These are phyloP conservation scores for Pseudogymnoascus sp. DNA, from an alignment of 2,329 filamentous ascomycete genomes.

Conservation along the genomic window DNA sequence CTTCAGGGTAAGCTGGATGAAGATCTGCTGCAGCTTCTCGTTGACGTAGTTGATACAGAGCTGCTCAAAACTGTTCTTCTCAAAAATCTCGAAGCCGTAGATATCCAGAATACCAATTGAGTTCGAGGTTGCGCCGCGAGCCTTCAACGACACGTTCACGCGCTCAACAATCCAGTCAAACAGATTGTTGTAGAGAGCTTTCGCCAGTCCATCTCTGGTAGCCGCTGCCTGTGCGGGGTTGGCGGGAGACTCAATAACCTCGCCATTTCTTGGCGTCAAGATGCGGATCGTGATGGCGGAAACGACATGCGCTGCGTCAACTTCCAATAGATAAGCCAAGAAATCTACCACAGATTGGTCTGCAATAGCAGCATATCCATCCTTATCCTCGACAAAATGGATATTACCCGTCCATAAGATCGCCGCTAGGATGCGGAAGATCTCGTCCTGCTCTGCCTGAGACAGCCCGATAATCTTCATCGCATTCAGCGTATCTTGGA, in stretches of 20 bases:
- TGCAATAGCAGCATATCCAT: slow-evolving; percentile 74
- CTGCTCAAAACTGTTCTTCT: slow-evolving; percentile 98
- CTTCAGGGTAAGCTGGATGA: slow-evolving; percentile 94
- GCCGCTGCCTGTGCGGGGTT: slow-evolving; percentile 80
- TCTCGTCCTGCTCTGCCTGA: slow-evolving; percentile 85
- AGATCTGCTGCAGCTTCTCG: slow-evolving; percentile 98
- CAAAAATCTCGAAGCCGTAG: slow-evolving; percentile 98
- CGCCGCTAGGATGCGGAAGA: slow-evolving; percentile 89
- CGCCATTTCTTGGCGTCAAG: slow-evolving; percentile 58
- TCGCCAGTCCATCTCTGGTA: slow-evolving; percentile 83
- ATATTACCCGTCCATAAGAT: slow-evolving; percentile 95
- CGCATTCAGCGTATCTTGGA: slow-evolving; percentile 79
- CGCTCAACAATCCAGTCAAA: slow-evolving; percentile 98
- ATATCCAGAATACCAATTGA: slow-evolving; percentile 97
- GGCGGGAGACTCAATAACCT: slow-evolving; percentile 65
- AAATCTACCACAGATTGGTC: slow-evolving; percentile 93
- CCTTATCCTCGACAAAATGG: slow-evolving; percentile 80
- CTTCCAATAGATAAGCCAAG: slow-evolving; percentile 86
- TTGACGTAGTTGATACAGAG: slow-evolving; percentile 99
- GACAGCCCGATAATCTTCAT: slow-evolving; percentile 90
- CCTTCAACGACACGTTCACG: slow-evolving; percentile 79
- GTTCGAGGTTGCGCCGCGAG: slow-evolving; percentile 65
- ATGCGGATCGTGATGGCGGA: slow-evolving; percentile 85
- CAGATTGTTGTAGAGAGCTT: slow-evolving; percentile 94
- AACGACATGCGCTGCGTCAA: slow-evolving; percentile 69